These are phyloP conservation scores for Russula abietina DNA, from an alignment of 768 basidiomycete genomes.

Conservation along the genomic window DNA sequence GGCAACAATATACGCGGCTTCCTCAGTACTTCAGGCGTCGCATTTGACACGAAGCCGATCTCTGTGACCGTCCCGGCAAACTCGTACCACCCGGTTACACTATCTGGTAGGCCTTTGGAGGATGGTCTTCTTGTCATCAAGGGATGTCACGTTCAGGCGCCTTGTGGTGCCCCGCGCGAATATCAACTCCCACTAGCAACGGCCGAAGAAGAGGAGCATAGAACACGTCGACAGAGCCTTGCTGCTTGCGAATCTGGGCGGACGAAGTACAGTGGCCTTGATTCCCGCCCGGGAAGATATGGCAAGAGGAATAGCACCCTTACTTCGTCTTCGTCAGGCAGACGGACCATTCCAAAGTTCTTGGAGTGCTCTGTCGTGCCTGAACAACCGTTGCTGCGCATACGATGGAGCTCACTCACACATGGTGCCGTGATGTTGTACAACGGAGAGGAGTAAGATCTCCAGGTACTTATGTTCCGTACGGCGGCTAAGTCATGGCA, in stretches of 20 bases:
- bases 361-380: constrained; percentile 80
- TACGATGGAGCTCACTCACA: constrained; percentile 82
- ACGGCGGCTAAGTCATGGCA: constrained; percentile 32
- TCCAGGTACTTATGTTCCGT: not conserved
- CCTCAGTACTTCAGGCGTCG: constrained; percentile 72
- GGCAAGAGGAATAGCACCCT: constrained; percentile 37
- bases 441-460: constrained; percentile 78
- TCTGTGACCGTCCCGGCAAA: constrained; percentile 66
- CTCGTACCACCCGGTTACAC: constrained; percentile 63
- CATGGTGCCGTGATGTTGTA: constrained; percentile 95
- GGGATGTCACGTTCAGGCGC: constrained; percentile 74
- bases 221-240: constrained; percentile 51
- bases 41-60: constrained; percentile 60
- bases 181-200: constrained; percentile 72
- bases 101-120: constrained; percentile 59
- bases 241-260: constrained; percentile 61
- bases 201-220: constrained; percentile 60
- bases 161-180: constrained; percentile 63
- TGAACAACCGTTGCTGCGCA: constrained; percentile 81
- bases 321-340: constrained; percentile 27
- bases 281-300: constrained; percentile 53
- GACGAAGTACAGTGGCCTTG: constrained; percentile 68
- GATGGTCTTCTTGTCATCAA: constrained; percentile 65
- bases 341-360: constrained; percentile 41
- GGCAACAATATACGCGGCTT: not conserved